Conservation (phyloP, 768 basidiomycete genomes). For the Lyophyllum semitale region DNA sequence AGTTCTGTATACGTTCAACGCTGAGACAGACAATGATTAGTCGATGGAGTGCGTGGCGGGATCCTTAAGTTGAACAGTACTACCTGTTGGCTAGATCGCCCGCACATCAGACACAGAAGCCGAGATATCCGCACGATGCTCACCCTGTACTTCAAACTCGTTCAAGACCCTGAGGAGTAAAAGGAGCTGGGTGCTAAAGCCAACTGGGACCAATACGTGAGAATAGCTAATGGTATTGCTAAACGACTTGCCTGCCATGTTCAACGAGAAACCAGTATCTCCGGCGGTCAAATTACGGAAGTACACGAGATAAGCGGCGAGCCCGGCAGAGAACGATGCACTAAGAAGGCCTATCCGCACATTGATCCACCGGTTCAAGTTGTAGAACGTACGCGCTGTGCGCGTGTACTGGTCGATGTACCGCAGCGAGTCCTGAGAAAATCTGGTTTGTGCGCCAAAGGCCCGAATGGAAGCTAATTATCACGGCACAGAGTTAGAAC, state of each 20-base stretch:
- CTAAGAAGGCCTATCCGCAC: slow-evolving; percentile 51
- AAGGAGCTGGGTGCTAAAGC: slow-evolving; percentile 55
- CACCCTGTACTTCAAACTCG: slow-evolving; percentile 41
- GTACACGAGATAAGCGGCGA: slow-evolving; percentile 58
- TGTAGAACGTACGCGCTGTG: slow-evolving; percentile 46
- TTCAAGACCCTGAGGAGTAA: slow-evolving; percentile 43
- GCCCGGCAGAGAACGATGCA: slow-evolving; percentile 48
- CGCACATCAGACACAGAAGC: slow-evolving; percentile 25
- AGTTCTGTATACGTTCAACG: slow-evolving; percentile 69
- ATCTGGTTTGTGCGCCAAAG: slow-evolving; percentile 56
- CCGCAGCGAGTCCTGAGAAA: slow-evolving; percentile 40
- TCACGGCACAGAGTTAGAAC: neutral
- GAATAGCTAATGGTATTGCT: slow-evolving; percentile 32
- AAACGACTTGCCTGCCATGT: slow-evolving; percentile 44
- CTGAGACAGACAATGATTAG: slow-evolving; percentile 17
- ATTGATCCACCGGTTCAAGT: slow-evolving; percentile 43
- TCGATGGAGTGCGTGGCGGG: neutral
- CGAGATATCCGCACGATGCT: neutral
- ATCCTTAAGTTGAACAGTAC: neutral
- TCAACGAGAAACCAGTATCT: slow-evolving; percentile 51
- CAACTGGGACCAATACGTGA: slow-evolving; percentile 30
- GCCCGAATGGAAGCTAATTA: slow-evolving; percentile 56
- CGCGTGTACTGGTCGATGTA: slow-evolving; percentile 55
- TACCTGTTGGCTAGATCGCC: slow-evolving; percentile 39
- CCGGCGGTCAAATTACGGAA: slow-evolving; percentile 37